These are phyloP conservation scores for Apiospora kogelbergensis DNA, from an alignment of 2,329 filamentous ascomycete genomes.

Conservation along the genomic window DNA sequence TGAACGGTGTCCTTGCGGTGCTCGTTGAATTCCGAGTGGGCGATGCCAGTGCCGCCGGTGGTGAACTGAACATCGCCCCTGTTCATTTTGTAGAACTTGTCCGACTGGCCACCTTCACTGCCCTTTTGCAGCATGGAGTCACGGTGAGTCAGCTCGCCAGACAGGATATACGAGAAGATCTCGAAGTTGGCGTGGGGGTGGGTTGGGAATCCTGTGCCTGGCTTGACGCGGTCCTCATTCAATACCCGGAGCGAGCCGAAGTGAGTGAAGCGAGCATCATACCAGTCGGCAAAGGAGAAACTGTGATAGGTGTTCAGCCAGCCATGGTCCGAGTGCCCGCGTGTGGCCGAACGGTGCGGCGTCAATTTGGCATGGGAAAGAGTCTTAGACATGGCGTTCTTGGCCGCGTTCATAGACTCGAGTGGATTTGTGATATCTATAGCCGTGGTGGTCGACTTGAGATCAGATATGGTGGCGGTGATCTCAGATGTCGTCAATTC, in stretches of 20 bases:
- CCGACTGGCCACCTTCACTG: constrained; percentile 55
- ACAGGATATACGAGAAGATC: constrained; percentile 87
- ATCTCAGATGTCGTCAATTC: neutral
- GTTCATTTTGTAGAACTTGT: constrained; percentile 69
- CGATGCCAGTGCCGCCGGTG: constrained; percentile 77
- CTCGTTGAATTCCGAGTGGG: constrained; percentile 83
- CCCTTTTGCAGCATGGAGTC: constrained; percentile 80
- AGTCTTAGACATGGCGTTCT: constrained; percentile 59
- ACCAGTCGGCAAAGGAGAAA: constrained; percentile 77
- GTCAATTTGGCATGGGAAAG: constrained; percentile 70
- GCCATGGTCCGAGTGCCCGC: constrained; percentile 79
- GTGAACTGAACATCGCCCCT: constrained; percentile 89
- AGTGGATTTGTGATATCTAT: neutral
- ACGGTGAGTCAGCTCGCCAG: constrained; percentile 81
- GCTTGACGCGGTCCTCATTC: constrained; percentile 82
- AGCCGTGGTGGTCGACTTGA: constrained; percentile 2
- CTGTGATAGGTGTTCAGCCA: constrained; percentile 89
- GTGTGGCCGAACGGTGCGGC: constrained; percentile 68
- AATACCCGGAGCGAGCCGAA: constrained; percentile 81
- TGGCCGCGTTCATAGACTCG: constrained; percentile 36
- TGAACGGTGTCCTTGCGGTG: constrained; percentile 70
- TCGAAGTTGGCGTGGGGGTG: constrained; percentile 85
- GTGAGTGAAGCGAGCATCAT: constrained; percentile 63
- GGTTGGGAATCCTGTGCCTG: constrained; percentile 76
- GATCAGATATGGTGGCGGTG: constrained; percentile 10